A percentile compares a stretch with the other conserved stretches of the same genome.
These are phyloP conservation scores for Phytophthora constricta DNA, from an alignment of 352 stramenopile genomes.

Conservation along the genomic window DNA sequence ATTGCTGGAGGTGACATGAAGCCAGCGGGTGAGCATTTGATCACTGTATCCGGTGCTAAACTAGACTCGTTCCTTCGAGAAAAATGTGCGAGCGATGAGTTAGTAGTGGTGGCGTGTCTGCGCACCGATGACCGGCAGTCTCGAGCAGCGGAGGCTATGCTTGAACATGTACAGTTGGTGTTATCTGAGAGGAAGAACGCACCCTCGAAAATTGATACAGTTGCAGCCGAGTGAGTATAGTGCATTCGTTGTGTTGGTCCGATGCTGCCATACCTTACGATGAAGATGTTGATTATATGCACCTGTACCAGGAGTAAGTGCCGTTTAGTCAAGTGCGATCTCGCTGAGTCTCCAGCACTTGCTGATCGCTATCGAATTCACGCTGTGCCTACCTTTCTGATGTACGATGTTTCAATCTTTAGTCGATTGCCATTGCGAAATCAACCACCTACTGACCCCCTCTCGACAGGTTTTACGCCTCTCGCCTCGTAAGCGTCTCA, in stretches of 20 bases:
- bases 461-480: slow-evolving; percentile 63
- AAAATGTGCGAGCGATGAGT: slow-evolving; percentile 40
- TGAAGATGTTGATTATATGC: background rate
- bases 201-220: slow-evolving; percentile 1
- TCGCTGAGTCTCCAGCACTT: slow-evolving; percentile 63
- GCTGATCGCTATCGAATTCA: slow-evolving; percentile 72
- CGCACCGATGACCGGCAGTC: slow-evolving; percentile 70
- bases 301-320: slow-evolving; percentile 46
- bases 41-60: slow-evolving; percentile 42
- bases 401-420: slow-evolving; percentile 41
- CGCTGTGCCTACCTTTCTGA: slow-evolving; percentile 75
- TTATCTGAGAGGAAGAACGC: slow-evolving; percentile 27
- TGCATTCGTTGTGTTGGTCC: background rate
- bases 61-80: slow-evolving; percentile 64
- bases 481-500: slow-evolving; percentile 61
- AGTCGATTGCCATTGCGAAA: no score
- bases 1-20: slow-evolving; percentile 45
- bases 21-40: slow-evolving; percentile 44
- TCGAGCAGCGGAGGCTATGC: slow-evolving; percentile 50
- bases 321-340: slow-evolving; percentile 73
- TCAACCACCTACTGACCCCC: background rate
- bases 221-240: slow-evolving; percentile 8
- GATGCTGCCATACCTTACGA: slow-evolving; percentile 7
- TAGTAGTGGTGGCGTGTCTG: slow-evolving; percentile 77
- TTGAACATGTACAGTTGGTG: slow-evolving; percentile 63